These are phyloP conservation scores for Yamadazyma atmosphaerica DNA, from an alignment of 1,139 yeast genomes.

Conservation along the genomic window DNA sequence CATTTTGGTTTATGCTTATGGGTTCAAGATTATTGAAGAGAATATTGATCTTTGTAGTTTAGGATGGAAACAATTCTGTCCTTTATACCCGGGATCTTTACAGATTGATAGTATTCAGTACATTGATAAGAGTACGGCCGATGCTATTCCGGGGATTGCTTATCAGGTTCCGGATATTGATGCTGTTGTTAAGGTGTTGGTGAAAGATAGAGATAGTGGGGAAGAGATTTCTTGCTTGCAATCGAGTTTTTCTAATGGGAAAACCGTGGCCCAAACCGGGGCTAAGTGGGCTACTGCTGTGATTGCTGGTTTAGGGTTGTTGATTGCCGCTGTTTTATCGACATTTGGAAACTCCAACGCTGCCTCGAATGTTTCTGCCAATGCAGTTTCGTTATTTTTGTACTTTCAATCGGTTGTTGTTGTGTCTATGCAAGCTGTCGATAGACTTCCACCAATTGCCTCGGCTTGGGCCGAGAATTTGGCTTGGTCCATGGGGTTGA, in stretches of 20 bases:
- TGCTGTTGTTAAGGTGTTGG: slow-evolving; percentile 60
- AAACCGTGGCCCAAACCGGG: slow-evolving; percentile 71
- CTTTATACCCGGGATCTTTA: slow-evolving; percentile 68
- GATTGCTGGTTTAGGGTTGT: slow-evolving; percentile 73
- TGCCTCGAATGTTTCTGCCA: slow-evolving; percentile 75
- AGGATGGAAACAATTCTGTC: slow-evolving; percentile 81
- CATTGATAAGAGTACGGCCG: slow-evolving; percentile 44
- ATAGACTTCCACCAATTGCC: slow-evolving; percentile 75
- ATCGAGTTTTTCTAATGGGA: slow-evolving; percentile 68
- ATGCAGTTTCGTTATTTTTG: slow-evolving; percentile 68
- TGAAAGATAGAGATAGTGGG: slow-evolving; percentile 38
- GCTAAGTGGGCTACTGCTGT: slow-evolving; percentile 86
- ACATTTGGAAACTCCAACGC: slow-evolving; percentile 79
- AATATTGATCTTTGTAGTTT: slow-evolving; percentile 56
- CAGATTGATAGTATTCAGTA: slow-evolving; percentile 67
- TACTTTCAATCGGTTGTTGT: slow-evolving; percentile 79
- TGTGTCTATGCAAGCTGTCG: slow-evolving; percentile 71
- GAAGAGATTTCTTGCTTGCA: slow-evolving; percentile 65
- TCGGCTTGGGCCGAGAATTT: slow-evolving; percentile 79
- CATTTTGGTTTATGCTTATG: slow-evolving; percentile 72
- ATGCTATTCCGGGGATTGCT: slow-evolving; percentile 68
- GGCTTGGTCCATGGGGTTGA: slow-evolving; percentile 86
- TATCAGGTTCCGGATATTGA: slow-evolving; percentile 77
- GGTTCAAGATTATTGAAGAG: slow-evolving; percentile 59
- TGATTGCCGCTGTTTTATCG: slow-evolving; percentile 66